phyloP scores from a whole-genome alignment of 805 yeast genomes.

The Lachancea mirantina region DNA sequence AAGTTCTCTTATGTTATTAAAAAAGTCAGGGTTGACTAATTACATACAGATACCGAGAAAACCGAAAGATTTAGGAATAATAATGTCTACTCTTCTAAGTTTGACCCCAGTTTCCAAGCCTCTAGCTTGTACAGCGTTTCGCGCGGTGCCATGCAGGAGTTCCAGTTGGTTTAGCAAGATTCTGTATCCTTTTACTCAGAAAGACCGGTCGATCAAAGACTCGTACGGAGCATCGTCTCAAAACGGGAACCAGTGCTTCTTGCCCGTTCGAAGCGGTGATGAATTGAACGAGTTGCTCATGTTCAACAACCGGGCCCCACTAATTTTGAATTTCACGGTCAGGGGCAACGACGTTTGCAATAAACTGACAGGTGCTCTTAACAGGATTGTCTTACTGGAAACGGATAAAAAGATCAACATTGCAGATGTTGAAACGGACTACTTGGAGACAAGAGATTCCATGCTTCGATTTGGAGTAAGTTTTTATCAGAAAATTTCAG shows the following conservation, averaged over 20 bases:
- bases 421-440: slow-evolving; percentile 69
- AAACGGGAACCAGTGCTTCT: slow-evolving; percentile 25
- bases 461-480: slow-evolving; percentile 46
- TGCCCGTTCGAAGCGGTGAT: slow-evolving; percentile 47
- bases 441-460: slow-evolving; percentile 53
- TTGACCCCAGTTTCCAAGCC: too few relatives aligned
- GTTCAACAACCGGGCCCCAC: slow-evolving; percentile 46
- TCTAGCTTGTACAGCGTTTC: too few relatives aligned
- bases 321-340: slow-evolving; percentile 64
- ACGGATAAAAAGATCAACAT: slow-evolving; percentile 48
- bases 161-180: slow-evolving; percentile 13
- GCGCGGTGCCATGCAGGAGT: too few relatives aligned
- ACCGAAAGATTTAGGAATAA: too few relatives aligned
- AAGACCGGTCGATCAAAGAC: slow-evolving; percentile 9
- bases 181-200: slow-evolving; percentile 9
- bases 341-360: slow-evolving; percentile 58
- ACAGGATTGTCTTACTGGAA: slow-evolving; percentile 41
- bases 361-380: slow-evolving; percentile 55
- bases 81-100: too few relatives aligned
- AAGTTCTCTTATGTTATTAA: too few relatives aligned
- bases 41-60: too few relatives aligned
- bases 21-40: too few relatives aligned
- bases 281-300: slow-evolving; percentile 53
- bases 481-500: neutral
- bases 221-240: slow-evolving; percentile 9